Conservation (phyloP, 306 rosid genomes). For the Cyamopsis tetragonoloba region DNA sequence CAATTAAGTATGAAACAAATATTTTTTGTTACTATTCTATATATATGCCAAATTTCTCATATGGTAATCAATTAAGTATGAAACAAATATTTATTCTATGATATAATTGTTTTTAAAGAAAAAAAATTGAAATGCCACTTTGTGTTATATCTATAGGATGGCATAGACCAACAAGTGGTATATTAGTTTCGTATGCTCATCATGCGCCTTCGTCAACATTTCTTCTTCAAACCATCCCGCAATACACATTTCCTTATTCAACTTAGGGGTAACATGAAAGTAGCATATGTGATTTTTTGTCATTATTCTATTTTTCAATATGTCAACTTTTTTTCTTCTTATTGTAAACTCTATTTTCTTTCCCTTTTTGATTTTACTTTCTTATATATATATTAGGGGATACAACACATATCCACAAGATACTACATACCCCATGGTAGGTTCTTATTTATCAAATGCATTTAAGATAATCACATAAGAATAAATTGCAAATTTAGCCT, state of each 20-base stretch:
- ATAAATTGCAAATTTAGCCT: too few relatives aligned
- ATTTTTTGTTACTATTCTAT: too few relatives aligned
- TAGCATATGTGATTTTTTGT: not conserved
- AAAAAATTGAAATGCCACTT: not conserved
- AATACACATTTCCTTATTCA: constrained; percentile 59
- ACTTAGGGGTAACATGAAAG: constrained; percentile 55
- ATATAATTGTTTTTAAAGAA: not conserved
- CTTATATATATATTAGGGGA: constrained; percentile 27
- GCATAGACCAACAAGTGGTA: constrained; percentile 48
- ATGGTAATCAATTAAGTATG: not conserved
- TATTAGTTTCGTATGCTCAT: constrained; percentile 54
- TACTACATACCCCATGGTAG: constrained; percentile 65
- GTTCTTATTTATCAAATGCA: not conserved
- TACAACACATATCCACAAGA: constrained; percentile 65
- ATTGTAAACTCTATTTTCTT: not conserved
- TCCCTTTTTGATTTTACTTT: not conserved
- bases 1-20: not conserved
- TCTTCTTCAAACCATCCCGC: constrained; percentile 49
- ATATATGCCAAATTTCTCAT: not conserved
- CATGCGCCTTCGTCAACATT: constrained; percentile 53
- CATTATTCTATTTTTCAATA: not conserved
- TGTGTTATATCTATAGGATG: constrained; percentile 36
- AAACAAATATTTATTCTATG: not conserved
- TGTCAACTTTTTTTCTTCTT: not conserved
- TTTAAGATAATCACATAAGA: not conserved